Percentiles rank a stretch among this genome's conserved stretches.
Conservation (phyloP, 306 rosid genomes). For the Medicago arabica region DNA sequence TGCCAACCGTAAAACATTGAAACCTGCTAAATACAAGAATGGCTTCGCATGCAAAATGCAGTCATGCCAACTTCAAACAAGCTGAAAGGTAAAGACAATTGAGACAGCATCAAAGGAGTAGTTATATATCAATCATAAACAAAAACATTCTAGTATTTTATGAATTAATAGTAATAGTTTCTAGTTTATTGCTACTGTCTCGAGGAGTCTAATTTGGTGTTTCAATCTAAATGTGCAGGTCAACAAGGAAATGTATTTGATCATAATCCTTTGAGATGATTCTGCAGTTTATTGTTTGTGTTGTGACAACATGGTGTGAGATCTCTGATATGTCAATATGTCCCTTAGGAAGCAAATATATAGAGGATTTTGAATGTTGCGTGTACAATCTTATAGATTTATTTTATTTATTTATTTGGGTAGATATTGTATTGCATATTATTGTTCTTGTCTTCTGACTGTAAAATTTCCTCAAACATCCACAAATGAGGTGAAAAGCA, state of each 20-base stretch:
- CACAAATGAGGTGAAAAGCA: neutral
- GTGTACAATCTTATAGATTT: conserved; percentile 10
- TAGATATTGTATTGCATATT: neutral
- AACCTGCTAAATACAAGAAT: conserved; percentile 18
- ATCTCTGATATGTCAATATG: conserved; percentile 3
- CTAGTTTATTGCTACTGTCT: conserved; percentile 9
- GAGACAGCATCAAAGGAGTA: conserved; percentile 24
- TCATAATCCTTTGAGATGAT: conserved; percentile 34
- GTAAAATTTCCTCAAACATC: neutral
- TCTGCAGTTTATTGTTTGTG: conserved; percentile 27
- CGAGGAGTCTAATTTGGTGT: conserved; percentile 28
- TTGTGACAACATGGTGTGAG: conserved; percentile 17
- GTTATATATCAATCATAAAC: neutral
- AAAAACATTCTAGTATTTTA: neutral
- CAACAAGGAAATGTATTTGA: conserved; percentile 35
- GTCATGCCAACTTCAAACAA: conserved; percentile 35
- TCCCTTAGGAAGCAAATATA: conserved; percentile 19
- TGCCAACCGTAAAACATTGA: conserved; percentile 62
- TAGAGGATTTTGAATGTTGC: conserved; percentile 15
- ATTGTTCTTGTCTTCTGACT: neutral
- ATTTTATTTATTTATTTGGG: neutral
- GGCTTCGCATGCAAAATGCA: conserved; percentile 39
- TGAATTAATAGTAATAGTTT: conserved; percentile 7
- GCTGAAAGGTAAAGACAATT: conserved; percentile 44
- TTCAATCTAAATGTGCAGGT: conserved; percentile 46